A percentile compares a stretch with the other conserved stretches of the same genome.
Conservation (phyloP, 2,329 filamentous ascomycete species). For the Anisogramma anomala region DNA sequence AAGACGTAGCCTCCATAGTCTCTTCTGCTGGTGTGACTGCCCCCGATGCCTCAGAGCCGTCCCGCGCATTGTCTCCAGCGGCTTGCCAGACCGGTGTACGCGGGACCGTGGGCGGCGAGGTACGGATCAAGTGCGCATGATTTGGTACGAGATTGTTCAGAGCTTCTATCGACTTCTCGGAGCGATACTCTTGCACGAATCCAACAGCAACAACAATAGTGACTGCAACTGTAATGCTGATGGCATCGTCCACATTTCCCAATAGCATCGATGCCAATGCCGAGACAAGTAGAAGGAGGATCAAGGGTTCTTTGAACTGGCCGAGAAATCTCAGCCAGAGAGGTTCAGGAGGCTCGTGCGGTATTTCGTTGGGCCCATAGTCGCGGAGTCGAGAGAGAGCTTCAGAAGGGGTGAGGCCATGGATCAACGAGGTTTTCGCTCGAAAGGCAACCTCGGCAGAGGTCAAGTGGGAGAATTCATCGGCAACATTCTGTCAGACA, state of each 20-base stretch:
- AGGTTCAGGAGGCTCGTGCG: conserved; percentile 85
- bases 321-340: conserved; percentile 91
- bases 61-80: conserved; percentile 15
- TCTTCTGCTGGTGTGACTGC: conserved; percentile 50
- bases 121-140: conserved; percentile 83
- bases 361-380: conserved; percentile 86
- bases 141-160: conserved; percentile 89
- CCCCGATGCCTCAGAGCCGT: conserved; percentile 37
- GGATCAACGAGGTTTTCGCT: conserved; percentile 69
- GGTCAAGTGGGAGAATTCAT: conserved; percentile 56
- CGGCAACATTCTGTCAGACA: conserved; percentile 37
- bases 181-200: conserved; percentile 94
- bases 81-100: conserved; percentile 39
- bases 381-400: conserved; percentile 67
- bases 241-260: conserved; percentile 85
- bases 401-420: conserved; percentile 71
- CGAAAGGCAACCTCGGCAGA: conserved; percentile 65
- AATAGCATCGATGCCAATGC: conserved; percentile 80
- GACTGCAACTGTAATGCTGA: conserved; percentile 91
- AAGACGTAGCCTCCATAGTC: conserved; percentile 59
- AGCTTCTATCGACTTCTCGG: conserved; percentile 93
- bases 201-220: conserved; percentile 95
- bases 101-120: conserved; percentile 27
- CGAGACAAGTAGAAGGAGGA: conserved; percentile 80
- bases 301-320: conserved; percentile 93